phyloP scores from a whole-genome alignment of 768 basidiomycete species.

The Arthromyces matolae region DNA sequence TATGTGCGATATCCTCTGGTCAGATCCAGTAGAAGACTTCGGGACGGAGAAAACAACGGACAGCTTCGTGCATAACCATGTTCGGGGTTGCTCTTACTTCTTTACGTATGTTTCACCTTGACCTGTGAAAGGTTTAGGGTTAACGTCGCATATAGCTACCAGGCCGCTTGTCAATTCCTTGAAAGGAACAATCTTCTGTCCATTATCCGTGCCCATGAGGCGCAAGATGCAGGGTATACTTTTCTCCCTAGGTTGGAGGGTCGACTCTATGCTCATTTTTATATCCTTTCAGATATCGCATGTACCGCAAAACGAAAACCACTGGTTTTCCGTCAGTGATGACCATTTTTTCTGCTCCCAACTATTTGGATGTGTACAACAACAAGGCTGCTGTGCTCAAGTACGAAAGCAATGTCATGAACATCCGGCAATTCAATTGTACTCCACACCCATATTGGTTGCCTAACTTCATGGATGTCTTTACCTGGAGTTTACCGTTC shows the following conservation, averaged over 20 bases:
- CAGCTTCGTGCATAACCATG: constrained; percentile 92
- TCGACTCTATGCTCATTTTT: constrained; percentile 1
- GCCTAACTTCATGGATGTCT: constrained; percentile 99
- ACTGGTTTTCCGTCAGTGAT: constrained; percentile 99
- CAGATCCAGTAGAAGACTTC: constrained; percentile 97
- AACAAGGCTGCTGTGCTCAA: constrained; percentile 99
- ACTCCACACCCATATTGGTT: constrained; percentile 97
- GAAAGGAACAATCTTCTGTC: constrained; percentile 95
- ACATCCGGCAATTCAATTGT: constrained; percentile 97
- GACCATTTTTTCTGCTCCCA: constrained; percentile 99
- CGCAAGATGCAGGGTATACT: constrained; percentile 93
- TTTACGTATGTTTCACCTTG: constrained; percentile 42
- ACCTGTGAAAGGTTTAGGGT: background rate
- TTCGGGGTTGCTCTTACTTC: constrained; percentile 96
- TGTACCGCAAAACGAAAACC: constrained; percentile 98
- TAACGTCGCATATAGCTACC: constrained; percentile 56
- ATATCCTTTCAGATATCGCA: constrained; percentile 68
- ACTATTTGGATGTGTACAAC: constrained; percentile 97
- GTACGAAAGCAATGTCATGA: constrained; percentile 98
- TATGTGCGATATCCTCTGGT: constrained; percentile 99
- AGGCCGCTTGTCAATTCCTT: constrained; percentile 94
- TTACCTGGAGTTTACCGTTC: constrained; percentile 98
- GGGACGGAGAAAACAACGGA: constrained; percentile 91
- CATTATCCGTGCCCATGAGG: constrained; percentile 97
- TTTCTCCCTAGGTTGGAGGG: background rate